Evolutionary conservation across 495 filamentous ascomycete species (phyloP).

Genomic region (Barbatosphaeria neglecta): DNA sequence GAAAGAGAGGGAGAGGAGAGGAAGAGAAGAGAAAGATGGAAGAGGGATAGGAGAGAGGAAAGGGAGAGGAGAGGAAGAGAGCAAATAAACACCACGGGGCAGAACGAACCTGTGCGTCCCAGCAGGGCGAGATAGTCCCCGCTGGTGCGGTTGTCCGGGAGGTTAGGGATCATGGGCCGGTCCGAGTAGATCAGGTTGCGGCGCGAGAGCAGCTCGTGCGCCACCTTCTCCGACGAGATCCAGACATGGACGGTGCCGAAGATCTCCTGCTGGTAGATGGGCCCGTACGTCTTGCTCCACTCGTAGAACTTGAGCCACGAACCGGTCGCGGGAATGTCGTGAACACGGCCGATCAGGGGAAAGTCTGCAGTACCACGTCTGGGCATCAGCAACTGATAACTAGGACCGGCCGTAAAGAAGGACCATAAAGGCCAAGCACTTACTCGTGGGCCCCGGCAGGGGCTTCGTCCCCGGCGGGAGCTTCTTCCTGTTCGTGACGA

Average conservation of each 20-base stretch:
- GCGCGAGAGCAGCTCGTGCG: slow-evolving; percentile 48
- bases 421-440: not conserved
- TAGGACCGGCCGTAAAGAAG: no score
- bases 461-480: slow-evolving; percentile 3
- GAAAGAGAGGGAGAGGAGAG: not conserved
- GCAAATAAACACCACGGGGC: not conserved
- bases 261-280: slow-evolving; percentile 48
- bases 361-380: slow-evolving; percentile 22
- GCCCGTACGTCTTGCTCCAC: slow-evolving; percentile 52
- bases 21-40: not conserved
- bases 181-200: slow-evolving; percentile 49
- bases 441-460: slow-evolving; percentile 7
- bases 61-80: not conserved
- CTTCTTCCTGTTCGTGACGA: slow-evolving; percentile 1
- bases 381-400: no score
- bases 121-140: slow-evolving; percentile 45
- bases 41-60: not conserved
- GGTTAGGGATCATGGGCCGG: slow-evolving; percentile 42
- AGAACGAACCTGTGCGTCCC: slow-evolving; percentile 35
- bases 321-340: slow-evolving; percentile 40
- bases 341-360: slow-evolving; percentile 46
- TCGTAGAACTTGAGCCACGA: slow-evolving; percentile 48
- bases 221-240: slow-evolving; percentile 45
- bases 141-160: slow-evolving; percentile 43
- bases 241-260: slow-evolving; percentile 47